Base-by-base conservation (phyloP, 2,329 filamentous ascomycete species). In the Apiospora kogelbergensis region DNA sequence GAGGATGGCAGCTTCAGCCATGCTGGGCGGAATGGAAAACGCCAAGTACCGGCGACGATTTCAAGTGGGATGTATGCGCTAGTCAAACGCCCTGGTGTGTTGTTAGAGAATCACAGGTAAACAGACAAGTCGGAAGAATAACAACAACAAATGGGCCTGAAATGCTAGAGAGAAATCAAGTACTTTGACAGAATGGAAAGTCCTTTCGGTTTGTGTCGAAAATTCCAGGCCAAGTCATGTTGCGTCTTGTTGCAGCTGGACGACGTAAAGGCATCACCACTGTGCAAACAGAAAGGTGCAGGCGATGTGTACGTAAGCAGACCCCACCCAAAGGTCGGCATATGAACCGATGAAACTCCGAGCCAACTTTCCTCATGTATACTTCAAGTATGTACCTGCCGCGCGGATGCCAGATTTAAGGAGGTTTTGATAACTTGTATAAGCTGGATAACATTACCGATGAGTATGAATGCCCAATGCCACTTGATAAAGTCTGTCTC, bases 1-100 rank as follows among this genome's bases (percentile, higher is more conserved):
- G 5, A 74, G 73, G 33, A 75, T 72, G 63, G 74, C 68, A 42
- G 75, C 71, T 68, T 77, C 74, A 11, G 76, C 70, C 75, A 65
- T 65, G 37, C 22, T 60, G 30, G 53, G 53, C 53, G 53, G 53
- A 60, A n/a, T 22, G 53, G 53, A 60, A 60, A 60, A 60, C 53
- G 53, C 53, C 53, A 60, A 60, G 30, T 60, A 37, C 53, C 30
- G 26, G 26, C 30, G 53, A 60, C n/a, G 45, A 48, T 57, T 60
- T 60, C 30, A 37, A 60, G 30, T 60, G 53, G 53, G 53, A 60
- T 60, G 37, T 10, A 26, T 15, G 37, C 37, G 63, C 37, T 65
- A 44, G 37, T 42, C 22, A 11, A 9, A 65, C 63, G 11, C 63
- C 63, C 63, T n/a, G 63, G 63, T 22, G 63, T 65, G 63, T 6